Evolutionary conservation across 257 asterid genomes (phyloP).

Genomic region (Petunia secreta): DNA sequence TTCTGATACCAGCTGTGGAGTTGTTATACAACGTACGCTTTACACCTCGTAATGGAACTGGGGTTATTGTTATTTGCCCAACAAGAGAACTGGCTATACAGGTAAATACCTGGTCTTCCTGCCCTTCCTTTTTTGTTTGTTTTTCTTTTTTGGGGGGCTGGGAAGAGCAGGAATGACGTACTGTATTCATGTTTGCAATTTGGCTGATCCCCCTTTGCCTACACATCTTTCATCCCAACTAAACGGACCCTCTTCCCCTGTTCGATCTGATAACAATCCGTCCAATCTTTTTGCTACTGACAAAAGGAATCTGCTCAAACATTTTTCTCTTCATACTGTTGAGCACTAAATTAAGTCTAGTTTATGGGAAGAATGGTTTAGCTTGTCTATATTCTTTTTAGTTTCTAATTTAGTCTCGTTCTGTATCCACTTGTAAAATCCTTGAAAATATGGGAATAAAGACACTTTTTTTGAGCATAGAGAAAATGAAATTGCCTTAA

Average conservation of each 20-base stretch:
- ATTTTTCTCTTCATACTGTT: neutral
- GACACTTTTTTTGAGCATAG: neutral
- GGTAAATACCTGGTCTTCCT: constrained; percentile 41
- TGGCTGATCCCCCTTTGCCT: neutral
- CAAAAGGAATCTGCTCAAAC: too few relatives aligned
- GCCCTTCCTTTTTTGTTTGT: neutral
- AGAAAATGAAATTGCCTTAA: neutral
- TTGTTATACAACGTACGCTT: constrained; percentile 57
- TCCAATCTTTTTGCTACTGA: too few relatives aligned
- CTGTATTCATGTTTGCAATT: neutral
- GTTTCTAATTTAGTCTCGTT: neutral
- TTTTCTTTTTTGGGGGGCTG: neutral
- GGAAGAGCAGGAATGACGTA: neutral
- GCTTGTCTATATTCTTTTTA: neutral
- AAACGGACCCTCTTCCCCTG: neutral
- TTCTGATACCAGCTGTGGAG: constrained; percentile 86
- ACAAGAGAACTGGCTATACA: constrained; percentile 97
- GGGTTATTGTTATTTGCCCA: constrained; percentile 89
- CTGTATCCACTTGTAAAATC: neutral
- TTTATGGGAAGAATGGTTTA: constrained; percentile 4
- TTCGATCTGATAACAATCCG: neutral
- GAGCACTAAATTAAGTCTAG: neutral
- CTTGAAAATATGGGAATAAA: constrained; percentile 5
- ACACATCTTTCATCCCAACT: neutral
- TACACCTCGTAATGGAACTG: constrained; percentile 86